phyloP scores from a whole-genome alignment of 306 rosid species.

The Begonia loranthoides region DNA sequence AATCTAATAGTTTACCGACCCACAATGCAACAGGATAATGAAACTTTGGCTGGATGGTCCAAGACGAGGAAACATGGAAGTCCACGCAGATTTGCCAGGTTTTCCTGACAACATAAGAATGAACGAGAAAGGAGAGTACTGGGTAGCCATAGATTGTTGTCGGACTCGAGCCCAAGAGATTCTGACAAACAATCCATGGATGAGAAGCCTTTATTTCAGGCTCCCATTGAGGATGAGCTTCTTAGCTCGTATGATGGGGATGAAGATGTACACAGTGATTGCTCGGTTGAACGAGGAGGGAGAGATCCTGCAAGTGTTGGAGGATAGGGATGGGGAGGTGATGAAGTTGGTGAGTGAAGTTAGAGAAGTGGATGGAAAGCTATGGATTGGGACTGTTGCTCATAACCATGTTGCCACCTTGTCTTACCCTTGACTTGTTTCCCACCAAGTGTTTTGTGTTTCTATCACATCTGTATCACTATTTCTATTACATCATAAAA shows the following conservation, averaged over 20 bases:
- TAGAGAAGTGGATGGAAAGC: conserved; percentile 54
- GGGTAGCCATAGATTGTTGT: conserved; percentile 96
- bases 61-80: conserved; percentile 30
- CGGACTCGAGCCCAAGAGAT: conserved; percentile 65
- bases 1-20: no score
- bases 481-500: no score
- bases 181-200: conserved; percentile 64
- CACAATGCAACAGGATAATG: conserved; percentile 31
- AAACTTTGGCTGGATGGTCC: conserved; percentile 61
- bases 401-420: conserved; percentile 83
- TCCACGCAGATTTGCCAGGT: conserved; percentile 58
- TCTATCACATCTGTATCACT: no score
- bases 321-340: conserved; percentile 47
- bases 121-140: conserved; percentile 53
- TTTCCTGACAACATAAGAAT: conserved; percentile 88
- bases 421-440: conserved; percentile 35
- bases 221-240: conserved; percentile 56
- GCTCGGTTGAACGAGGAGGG: conserved; percentile 49
- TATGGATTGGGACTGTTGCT: conserved; percentile 96
- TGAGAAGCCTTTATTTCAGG: conserved; percentile 54
- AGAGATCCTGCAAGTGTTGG: conserved; percentile 67
- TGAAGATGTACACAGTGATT: conserved; percentile 74
- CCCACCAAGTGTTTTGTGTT: no score
- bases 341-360: conserved; percentile 91
- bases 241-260: conserved; percentile 60